phyloP scores from a whole-genome alignment of 352 stramenopile genomes.

The Phytophthora sansomeana region DNA sequence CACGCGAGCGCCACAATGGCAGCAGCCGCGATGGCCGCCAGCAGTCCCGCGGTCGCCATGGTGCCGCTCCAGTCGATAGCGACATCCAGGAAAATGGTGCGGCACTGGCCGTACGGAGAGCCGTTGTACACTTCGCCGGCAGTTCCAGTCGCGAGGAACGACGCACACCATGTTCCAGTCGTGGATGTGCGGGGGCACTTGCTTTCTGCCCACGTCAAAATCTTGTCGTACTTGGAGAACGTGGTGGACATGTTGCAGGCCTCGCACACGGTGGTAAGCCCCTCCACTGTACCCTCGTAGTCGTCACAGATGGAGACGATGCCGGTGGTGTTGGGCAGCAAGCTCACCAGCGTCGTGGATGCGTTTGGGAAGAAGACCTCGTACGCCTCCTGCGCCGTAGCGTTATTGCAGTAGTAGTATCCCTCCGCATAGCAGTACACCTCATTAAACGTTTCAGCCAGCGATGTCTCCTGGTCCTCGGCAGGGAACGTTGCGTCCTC shows the following conservation, averaged over 20 bases:
- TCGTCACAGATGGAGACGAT: slow-evolving; percentile 64
- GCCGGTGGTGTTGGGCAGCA: slow-evolving; percentile 71
- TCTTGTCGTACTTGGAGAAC: slow-evolving; percentile 71
- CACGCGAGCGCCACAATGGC: slow-evolving; percentile 69
- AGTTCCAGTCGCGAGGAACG: slow-evolving; percentile 58
- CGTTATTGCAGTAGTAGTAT: slow-evolving; percentile 87
- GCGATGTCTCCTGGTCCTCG: slow-evolving; percentile 55
- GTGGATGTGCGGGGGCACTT: slow-evolving; percentile 62
- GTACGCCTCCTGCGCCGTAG: slow-evolving; percentile 62
- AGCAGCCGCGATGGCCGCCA: slow-evolving; percentile 60
- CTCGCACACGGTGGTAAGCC: slow-evolving; percentile 55
- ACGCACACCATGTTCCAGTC: slow-evolving; percentile 67
- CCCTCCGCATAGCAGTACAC: slow-evolving; percentile 88
- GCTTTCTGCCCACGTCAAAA: slow-evolving; percentile 71
- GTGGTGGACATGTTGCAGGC: slow-evolving; percentile 65
- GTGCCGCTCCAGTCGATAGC: slow-evolving; percentile 70
- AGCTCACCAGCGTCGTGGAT: slow-evolving; percentile 35
- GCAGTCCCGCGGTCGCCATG: slow-evolving; percentile 57
- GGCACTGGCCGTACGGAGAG: slow-evolving; percentile 81
- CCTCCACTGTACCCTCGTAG: slow-evolving; percentile 38
- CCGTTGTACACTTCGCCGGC: slow-evolving; percentile 60
- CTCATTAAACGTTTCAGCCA: slow-evolving; percentile 80
- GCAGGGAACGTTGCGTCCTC: slow-evolving; percentile 62
- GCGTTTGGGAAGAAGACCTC: slow-evolving; percentile 70
- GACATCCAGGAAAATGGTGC: slow-evolving; percentile 68